phyloP scores from a whole-genome alignment of 768 basidiomycete species.

The Lentinula guzmanii region DNA sequence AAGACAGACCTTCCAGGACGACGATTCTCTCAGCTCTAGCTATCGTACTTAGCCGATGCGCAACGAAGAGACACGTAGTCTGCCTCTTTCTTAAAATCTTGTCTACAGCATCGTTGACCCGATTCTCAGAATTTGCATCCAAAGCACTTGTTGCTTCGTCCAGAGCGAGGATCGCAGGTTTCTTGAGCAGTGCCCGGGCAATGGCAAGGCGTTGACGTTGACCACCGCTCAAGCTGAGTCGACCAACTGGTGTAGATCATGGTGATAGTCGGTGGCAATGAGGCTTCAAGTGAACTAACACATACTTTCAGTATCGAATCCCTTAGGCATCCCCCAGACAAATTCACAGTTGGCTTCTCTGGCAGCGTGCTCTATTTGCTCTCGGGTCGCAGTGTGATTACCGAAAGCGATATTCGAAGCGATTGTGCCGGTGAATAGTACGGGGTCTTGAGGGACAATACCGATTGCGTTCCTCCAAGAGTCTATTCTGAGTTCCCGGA shows the following conservation, averaged over 20 bases:
- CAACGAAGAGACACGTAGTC: conserved; percentile 86
- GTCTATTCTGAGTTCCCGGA: conserved; percentile 75
- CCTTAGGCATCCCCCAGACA: conserved; percentile 89
- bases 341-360: conserved; percentile 94
- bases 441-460: conserved; percentile 93
- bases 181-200: conserved; percentile 82
- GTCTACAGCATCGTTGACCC: conserved; percentile 90
- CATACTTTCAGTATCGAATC: conserved; percentile 90
- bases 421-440: conserved; percentile 89
- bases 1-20: conserved; percentile 70
- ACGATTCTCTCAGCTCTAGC: conserved; percentile 87
- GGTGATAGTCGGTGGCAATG: not conserved
- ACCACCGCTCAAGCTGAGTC: conserved; percentile 69
- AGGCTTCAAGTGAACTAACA: not conserved
- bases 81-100: conserved; percentile 73
- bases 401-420: conserved; percentile 95
- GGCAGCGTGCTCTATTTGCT: conserved; percentile 84
- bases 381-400: conserved; percentile 62
- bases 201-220: conserved; percentile 80
- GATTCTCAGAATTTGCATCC: conserved; percentile 83
- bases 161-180: conserved; percentile 80
- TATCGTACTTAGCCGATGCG: conserved; percentile 86
- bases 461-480: conserved; percentile 89
- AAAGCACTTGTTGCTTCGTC: conserved; percentile 89
- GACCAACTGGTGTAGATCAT: conserved; percentile 42